Conservation (phyloP, 2,329 filamentous ascomycete species). For the Aspergillus floridensis region DNA sequence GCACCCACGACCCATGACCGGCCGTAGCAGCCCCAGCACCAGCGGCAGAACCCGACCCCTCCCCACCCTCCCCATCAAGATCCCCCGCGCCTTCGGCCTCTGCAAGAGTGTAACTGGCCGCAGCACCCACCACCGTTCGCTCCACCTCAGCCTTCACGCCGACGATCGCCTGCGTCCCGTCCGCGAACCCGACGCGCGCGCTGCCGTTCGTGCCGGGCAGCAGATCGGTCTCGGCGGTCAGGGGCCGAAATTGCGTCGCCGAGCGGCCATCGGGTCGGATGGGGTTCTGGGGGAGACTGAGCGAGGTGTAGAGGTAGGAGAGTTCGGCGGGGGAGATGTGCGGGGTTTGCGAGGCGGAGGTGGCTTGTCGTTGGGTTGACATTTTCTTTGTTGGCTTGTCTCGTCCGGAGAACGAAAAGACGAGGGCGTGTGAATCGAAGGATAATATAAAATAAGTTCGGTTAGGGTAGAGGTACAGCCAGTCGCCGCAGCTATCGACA, state of each 20-base stretch:
- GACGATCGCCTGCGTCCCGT: conserved; percentile 93
- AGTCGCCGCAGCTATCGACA: background rate
- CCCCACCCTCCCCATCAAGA: conserved; percentile 21
- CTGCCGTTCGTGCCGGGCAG: conserved; percentile 88
- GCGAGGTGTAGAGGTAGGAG: conserved; percentile 87
- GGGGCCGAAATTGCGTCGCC: conserved; percentile 81
- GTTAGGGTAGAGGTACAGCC: background rate
- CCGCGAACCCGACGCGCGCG: conserved; percentile 88
- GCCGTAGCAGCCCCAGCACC: conserved; percentile 17
- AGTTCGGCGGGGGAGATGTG: conserved; percentile 93
- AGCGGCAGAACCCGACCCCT: conserved; percentile 10
- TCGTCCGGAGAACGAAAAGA: no score
- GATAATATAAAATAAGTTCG: background rate
- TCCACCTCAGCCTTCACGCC: conserved; percentile 95
- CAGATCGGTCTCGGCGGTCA: conserved; percentile 86
- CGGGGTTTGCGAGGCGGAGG: conserved; percentile 44
- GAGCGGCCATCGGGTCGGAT: conserved; percentile 85
- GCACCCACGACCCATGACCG: conserved; percentile 71
- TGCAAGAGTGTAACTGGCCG: conserved; percentile 37
- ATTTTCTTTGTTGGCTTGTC: conserved; percentile 39
- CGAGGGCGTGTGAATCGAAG: conserved; percentile 2
- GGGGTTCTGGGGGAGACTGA: conserved; percentile 68
- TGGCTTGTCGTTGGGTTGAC: conserved; percentile 63
- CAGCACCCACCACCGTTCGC: conserved; percentile 53
- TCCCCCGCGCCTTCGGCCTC: conserved; percentile 27